These are phyloP conservation scores for Lippia alba DNA, from an alignment of 305 asterid species.

Conservation along the genomic window DNA sequence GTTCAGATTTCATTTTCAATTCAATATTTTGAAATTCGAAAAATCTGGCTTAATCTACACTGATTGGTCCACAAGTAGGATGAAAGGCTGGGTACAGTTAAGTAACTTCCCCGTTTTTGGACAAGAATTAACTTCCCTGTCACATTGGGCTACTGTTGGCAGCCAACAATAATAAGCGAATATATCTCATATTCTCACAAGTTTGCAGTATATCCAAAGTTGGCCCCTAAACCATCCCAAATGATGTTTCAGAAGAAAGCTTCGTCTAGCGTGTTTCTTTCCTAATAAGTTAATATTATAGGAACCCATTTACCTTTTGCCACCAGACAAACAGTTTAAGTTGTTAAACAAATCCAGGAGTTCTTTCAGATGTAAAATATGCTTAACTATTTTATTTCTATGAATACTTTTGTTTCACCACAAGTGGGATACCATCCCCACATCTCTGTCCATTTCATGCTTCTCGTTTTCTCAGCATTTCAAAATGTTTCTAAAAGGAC, in stretches of 20 bases:
- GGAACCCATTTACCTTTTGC: constrained; percentile 25
- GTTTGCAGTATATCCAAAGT: constrained; percentile 24
- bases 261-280: too few species aligned
- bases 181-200: constrained; percentile 28
- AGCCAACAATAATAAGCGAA: not conserved
- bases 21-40: too few species aligned
- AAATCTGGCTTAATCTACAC: too few species aligned
- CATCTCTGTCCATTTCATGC: constrained; percentile 11
- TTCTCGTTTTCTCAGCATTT: constrained; percentile 26
- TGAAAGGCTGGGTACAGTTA: too few species aligned
- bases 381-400: not conserved
- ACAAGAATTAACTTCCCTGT: not conserved
- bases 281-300: not conserved
- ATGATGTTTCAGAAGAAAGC: constrained; percentile 2
- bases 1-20: too few species aligned
- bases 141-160: constrained; percentile 1
- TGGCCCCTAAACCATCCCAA: constrained; percentile 23
- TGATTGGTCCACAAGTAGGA: too few species aligned
- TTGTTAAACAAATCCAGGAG: constrained; percentile 15
- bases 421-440: constrained; percentile 12
- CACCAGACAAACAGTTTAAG: not conserved
- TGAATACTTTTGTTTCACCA: constrained; percentile 19
- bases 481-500: not conserved
- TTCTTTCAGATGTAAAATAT: constrained; percentile 14
- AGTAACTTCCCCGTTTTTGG: too few species aligned